phyloP scores from a whole-genome alignment of 2,329 filamentous ascomycete genomes.

The Pleoardoris graminearum region DNA sequence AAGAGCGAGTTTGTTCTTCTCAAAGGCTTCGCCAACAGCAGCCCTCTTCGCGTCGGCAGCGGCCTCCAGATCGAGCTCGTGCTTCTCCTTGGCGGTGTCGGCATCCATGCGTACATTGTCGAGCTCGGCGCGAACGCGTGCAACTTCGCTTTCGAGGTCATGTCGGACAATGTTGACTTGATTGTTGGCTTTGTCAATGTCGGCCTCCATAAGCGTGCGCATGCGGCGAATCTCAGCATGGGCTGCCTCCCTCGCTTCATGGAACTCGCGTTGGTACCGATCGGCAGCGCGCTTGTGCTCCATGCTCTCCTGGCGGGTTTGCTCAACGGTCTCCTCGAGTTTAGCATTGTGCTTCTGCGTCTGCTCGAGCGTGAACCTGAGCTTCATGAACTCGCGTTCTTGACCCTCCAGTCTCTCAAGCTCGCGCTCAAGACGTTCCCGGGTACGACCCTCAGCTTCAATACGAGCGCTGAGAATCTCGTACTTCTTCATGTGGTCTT shows the following conservation, averaged over 20 bases:
- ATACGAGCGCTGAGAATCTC: conserved; percentile 60
- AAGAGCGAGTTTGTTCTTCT: conserved; percentile 58
- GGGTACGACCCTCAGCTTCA: conserved; percentile 48
- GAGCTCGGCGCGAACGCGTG: conserved; percentile 71
- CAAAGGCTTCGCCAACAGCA: conserved; percentile 58
- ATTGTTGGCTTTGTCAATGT: conserved; percentile 81
- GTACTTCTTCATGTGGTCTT: conserved; percentile 58
- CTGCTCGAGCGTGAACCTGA: conserved; percentile 73
- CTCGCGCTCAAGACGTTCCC: conserved; percentile 52
- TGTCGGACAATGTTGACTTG: conserved; percentile 82
- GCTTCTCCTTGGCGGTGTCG: conserved; percentile 77
- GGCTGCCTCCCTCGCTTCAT: conserved; percentile 79
- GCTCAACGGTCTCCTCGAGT: conserved; percentile 61
- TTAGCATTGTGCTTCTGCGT: conserved; percentile 63
- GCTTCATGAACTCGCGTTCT: conserved; percentile 76
- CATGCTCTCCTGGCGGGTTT: conserved; percentile 66
- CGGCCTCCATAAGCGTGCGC: conserved; percentile 75
- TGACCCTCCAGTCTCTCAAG: conserved; percentile 53
- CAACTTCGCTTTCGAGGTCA: conserved; percentile 79
- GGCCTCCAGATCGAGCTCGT: conserved; percentile 84
- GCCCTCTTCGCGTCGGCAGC: conserved; percentile 69
- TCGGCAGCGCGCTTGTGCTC: conserved; percentile 70
- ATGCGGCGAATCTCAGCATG: conserved; percentile 80
- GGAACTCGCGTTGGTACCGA: conserved; percentile 77
- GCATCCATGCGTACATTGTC: conserved; percentile 78